These are phyloP conservation scores for Inga leiocalycina DNA, from an alignment of 306 rosid species.

Conservation along the genomic window DNA sequence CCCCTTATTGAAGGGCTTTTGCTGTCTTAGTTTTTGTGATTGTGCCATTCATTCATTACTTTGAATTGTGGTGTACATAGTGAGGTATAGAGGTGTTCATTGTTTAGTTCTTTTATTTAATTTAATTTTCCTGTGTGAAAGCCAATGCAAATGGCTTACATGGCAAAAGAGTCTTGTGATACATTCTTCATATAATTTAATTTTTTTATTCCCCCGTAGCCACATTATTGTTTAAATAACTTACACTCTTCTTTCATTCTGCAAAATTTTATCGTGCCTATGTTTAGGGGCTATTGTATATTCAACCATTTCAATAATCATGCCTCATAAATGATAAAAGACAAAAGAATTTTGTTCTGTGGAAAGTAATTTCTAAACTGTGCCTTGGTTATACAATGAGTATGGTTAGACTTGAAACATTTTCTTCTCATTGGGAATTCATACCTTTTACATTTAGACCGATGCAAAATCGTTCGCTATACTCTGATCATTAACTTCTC, in stretches of 20 bases:
- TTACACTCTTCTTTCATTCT: neutral
- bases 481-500: conserved; percentile 21
- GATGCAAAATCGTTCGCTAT: conserved; percentile 23
- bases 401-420: neutral
- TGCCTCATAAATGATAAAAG: neutral
- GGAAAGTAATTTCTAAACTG: neutral
- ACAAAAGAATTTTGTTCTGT: neutral
- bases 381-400: neutral
- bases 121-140: neutral
- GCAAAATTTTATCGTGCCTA: neutral
- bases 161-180: neutral
- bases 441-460: conserved; percentile 43
- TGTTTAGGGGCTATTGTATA: neutral
- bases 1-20: neutral
- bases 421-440: neutral
- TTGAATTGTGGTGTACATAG: conserved; percentile 35
- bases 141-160: conserved; percentile 28
- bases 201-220: neutral
- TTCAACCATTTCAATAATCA: neutral
- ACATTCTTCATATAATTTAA: neutral
- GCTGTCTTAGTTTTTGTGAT: conserved; percentile 7
- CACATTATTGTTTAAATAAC: neutral
- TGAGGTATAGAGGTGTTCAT: conserved; percentile 27
- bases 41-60: conserved; percentile 16
- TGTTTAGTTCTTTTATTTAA: neutral